Percentiles rank a stretch among this genome's conserved stretches.
Conservation (phyloP, 1,139 yeast genomes). For the Taphrina betulina region DNA sequence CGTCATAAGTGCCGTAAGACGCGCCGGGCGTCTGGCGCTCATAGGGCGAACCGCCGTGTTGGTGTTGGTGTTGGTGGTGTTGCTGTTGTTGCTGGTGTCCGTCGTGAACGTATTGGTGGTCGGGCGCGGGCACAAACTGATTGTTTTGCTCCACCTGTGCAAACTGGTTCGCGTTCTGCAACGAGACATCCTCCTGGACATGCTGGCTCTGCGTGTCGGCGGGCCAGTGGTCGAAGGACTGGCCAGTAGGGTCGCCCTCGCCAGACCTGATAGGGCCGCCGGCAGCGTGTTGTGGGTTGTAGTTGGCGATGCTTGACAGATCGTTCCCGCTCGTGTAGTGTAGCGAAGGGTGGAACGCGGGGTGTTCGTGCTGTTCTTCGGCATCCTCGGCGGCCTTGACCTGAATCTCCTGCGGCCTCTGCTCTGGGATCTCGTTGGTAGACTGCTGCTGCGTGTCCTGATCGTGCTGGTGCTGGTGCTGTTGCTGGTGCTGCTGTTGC, state of each 20-base stretch:
- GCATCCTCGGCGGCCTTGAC: not conserved
- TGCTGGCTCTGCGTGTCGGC: slow-evolving; percentile 6
- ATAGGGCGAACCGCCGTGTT: slow-evolving; percentile 14
- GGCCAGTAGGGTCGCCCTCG: not conserved
- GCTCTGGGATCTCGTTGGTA: too few relatives aligned
- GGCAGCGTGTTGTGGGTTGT: slow-evolving; percentile 4
- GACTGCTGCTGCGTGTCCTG: too few relatives aligned
- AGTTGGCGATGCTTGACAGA: slow-evolving; percentile 5
- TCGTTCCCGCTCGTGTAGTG: slow-evolving; percentile 19
- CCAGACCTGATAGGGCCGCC: slow-evolving; percentile 1
- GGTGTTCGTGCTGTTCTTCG: slow-evolving; percentile 11
- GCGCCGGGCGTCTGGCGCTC: slow-evolving; percentile 18
- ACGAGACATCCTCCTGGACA: slow-evolving; percentile 1
- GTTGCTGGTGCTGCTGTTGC: too few relatives aligned
- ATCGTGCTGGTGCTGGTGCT: too few relatives aligned
- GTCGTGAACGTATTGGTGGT: slow-evolving; percentile 1
- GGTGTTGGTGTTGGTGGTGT: slow-evolving; percentile 3
- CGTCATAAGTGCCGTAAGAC: slow-evolving; percentile 18
- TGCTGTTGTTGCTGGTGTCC: slow-evolving; percentile 5
- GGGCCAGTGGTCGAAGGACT: slow-evolving; percentile 19
- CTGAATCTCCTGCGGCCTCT: too few relatives aligned
- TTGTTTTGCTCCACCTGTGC: slow-evolving; percentile 2
- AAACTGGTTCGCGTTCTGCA: slow-evolving; percentile 4
- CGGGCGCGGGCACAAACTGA: not conserved
- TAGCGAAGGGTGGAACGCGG: slow-evolving; percentile 13